phyloP scores from a whole-genome alignment of 306 rosid species.

The Gynostemma pentaphyllum region DNA sequence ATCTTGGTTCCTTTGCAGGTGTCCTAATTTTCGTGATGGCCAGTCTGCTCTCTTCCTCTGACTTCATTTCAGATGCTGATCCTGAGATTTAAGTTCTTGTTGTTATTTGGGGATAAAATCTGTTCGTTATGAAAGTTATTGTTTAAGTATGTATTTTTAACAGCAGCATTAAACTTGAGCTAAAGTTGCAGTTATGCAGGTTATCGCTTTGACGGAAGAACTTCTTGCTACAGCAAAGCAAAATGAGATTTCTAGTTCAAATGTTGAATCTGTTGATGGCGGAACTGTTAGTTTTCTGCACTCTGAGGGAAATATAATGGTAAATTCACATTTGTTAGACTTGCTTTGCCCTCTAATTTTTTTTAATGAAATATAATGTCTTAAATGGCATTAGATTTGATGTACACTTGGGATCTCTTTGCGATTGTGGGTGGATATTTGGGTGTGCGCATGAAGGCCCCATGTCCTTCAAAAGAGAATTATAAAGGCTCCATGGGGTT shows the following conservation, averaged over 20 bases:
- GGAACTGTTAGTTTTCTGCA: constrained; percentile 34
- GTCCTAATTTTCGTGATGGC: constrained; percentile 61
- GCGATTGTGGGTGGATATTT: not conserved
- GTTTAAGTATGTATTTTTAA: not conserved
- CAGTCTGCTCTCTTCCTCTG: constrained; percentile 55
- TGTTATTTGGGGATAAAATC: constrained; percentile 20
- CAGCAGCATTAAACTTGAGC: constrained; percentile 28
- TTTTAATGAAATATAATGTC: not conserved
- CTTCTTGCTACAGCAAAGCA: constrained; percentile 81
- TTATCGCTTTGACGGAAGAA: constrained; percentile 81
- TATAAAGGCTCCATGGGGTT: too few relatives aligned
- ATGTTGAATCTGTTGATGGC: constrained; percentile 22
- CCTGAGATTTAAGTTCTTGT: constrained; percentile 61
- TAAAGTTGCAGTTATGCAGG: constrained; percentile 53
- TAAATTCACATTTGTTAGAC: constrained; percentile 12
- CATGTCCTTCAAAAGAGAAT: too few relatives aligned
- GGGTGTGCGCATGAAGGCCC: not conserved
- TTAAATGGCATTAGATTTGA: not conserved
- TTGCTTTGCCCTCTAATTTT: not conserved
- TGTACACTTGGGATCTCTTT: not conserved
- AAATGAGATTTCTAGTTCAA: constrained; percentile 41
- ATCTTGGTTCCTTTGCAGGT: constrained; percentile 95
- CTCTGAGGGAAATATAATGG: constrained; percentile 31
- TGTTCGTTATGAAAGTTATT: constrained; percentile 21
- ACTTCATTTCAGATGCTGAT: constrained; percentile 67